These are phyloP conservation scores for Musa beccarii DNA, from an alignment of 176 grass and related monocot genomes.

Conservation along the genomic window DNA sequence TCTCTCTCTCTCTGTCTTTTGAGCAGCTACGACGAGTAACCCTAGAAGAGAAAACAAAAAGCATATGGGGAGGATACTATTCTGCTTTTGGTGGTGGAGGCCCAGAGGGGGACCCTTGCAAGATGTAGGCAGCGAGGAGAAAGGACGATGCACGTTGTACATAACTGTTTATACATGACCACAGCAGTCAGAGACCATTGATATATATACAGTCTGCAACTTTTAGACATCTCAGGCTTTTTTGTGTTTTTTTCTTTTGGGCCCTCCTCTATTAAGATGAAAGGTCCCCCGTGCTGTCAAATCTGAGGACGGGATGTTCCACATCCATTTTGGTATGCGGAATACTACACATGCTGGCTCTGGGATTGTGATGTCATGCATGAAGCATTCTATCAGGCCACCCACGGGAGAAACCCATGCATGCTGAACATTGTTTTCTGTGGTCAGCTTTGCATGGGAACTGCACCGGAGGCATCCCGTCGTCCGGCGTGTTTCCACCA, in stretches of 20 bases:
- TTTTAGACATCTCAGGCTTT: constrained; percentile 1
- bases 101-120: constrained; percentile 20
- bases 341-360: neutral
- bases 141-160: constrained; percentile 2
- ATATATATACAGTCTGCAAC: constrained; percentile 1
- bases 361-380: constrained; percentile 19
- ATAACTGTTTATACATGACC: too few relatives aligned
- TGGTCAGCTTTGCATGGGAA: constrained; percentile 4
- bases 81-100: constrained; percentile 1
- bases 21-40: too few relatives aligned
- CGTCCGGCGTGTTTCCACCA: too few relatives aligned
- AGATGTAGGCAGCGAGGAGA: constrained; percentile 43
- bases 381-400: constrained; percentile 25
- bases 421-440: constrained; percentile 47
- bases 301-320: neutral
- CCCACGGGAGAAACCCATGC: constrained; percentile 21
- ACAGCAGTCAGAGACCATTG: too few relatives aligned
- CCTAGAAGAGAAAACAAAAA: too few relatives aligned
- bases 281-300: neutral
- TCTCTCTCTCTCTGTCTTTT: too few relatives aligned
- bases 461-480: too few relatives aligned
- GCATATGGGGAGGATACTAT: too few relatives aligned
- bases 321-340: neutral
- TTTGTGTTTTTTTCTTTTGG: too few relatives aligned
- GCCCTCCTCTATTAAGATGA: too few relatives aligned